Conservation (phyloP, 495 filamentous ascomycete species). For the Lepidopterella palustris region DNA sequence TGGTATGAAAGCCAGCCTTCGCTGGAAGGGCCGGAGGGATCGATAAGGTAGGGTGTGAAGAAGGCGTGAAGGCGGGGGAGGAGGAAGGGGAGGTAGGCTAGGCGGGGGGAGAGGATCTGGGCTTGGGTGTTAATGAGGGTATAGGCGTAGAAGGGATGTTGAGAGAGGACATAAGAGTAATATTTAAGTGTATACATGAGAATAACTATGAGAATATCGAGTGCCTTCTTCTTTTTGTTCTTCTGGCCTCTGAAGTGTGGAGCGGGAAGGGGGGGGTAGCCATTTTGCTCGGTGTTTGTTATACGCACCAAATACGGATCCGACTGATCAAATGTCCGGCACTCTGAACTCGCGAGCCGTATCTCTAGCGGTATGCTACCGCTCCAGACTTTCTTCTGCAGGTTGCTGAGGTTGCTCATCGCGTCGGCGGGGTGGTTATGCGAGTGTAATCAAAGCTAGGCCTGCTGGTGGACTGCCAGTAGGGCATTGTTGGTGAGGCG, state of each 20-base stretch:
- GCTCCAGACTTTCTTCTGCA: constrained; percentile 37
- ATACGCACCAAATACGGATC: constrained; percentile 39
- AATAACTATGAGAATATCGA: too few relatives aligned
- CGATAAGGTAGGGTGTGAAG: constrained; percentile 67
- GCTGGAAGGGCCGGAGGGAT: constrained; percentile 48
- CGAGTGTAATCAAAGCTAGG: neutral
- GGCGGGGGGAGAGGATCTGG: constrained; percentile 54
- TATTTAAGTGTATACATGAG: too few relatives aligned
- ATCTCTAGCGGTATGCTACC: constrained; percentile 39
- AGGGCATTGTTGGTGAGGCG: neutral
- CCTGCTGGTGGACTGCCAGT: neutral
- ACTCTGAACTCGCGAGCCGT: constrained; percentile 34
- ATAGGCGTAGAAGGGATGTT: too few relatives aligned
- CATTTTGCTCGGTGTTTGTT: too few relatives aligned
- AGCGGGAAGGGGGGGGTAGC: too few relatives aligned
- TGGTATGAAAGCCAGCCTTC: constrained; percentile 70
- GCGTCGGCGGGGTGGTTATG: neutral
- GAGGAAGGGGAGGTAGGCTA: constrained; percentile 69
- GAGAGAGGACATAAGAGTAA: too few relatives aligned
- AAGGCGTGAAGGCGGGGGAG: constrained; percentile 73
- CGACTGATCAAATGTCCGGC: constrained; percentile 35
- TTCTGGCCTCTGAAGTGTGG: too few relatives aligned
- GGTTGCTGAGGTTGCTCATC: constrained; percentile 20
- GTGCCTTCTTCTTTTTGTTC: too few relatives aligned
- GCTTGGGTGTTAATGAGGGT: too few relatives aligned